Percentiles rank a stretch among this genome's conserved stretches.
Conservation (phyloP, 495 filamentous ascomycete species). For the Tuber calosporum region DNA sequence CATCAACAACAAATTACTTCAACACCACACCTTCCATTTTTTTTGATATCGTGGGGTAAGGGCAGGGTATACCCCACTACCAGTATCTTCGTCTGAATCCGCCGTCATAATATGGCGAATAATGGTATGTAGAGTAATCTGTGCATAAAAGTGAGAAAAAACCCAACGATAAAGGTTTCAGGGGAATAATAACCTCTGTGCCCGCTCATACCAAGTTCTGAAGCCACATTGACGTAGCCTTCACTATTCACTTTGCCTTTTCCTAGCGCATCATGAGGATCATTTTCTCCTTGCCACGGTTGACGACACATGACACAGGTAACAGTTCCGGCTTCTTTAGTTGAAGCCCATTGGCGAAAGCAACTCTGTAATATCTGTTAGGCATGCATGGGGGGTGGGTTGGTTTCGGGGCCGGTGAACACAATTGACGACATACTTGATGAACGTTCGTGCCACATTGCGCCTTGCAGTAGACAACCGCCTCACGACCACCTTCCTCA, state of each 20-base stretch:
- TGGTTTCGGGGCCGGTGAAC: neutral
- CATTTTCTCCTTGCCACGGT: slow-evolving; percentile 50
- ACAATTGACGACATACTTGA: slow-evolving; percentile 35
- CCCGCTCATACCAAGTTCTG: slow-evolving; percentile 51
- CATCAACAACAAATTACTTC: neutral
- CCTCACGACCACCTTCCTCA: slow-evolving; percentile 47
- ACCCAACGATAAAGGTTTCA: neutral
- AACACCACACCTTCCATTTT: neutral
- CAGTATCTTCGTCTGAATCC: slow-evolving; percentile 2
- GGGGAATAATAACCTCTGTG: slow-evolving; percentile 43
- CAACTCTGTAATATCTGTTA: slow-evolving; percentile 43
- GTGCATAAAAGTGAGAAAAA: neutral
- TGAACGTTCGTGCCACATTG: slow-evolving; percentile 65
- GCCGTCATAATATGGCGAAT: neutral
- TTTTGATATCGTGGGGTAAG: neutral
- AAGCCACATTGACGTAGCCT: slow-evolving; percentile 56
- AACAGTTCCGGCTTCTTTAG: slow-evolving; percentile 44
- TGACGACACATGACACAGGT: slow-evolving; percentile 56
- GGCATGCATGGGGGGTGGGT: neutral
- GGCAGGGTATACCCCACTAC: neutral
- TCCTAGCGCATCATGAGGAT: slow-evolving; percentile 39
- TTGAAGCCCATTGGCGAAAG: slow-evolving; percentile 56
- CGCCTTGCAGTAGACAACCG: slow-evolving; percentile 56
- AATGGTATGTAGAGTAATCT: neutral
- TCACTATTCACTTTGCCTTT: slow-evolving; percentile 44